Conservation (phyloP, 148 eudicot species). For the Vaccinium vitisidaea region DNA sequence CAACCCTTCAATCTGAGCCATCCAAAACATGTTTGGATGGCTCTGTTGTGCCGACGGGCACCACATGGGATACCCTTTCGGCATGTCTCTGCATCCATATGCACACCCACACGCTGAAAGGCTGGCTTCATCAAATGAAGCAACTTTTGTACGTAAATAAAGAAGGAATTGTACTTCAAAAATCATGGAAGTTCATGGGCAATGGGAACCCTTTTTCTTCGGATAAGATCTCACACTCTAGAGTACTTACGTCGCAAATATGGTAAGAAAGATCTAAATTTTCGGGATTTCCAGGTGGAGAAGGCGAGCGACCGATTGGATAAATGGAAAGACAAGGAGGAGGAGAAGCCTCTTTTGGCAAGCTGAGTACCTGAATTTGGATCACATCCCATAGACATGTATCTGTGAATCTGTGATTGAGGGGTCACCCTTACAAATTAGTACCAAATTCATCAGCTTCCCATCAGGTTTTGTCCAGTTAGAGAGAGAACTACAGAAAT, state of each 20-base stretch:
- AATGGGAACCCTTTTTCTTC: background rate
- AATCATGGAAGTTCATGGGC: background rate
- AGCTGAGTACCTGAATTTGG: background rate
- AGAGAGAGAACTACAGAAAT: background rate
- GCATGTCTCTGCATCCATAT: too few relatives aligned
- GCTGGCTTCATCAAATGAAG: too few relatives aligned
- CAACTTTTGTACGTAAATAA: background rate
- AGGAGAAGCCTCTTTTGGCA: slow-evolving; percentile 11
- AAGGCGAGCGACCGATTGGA: background rate
- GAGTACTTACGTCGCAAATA: background rate
- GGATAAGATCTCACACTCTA: background rate
- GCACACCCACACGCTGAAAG: too few relatives aligned
- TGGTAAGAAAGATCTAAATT: background rate
- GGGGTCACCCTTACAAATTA: background rate
- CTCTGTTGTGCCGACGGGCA: too few relatives aligned
- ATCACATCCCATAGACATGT: background rate
- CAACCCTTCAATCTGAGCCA: too few relatives aligned
- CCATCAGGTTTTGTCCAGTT: background rate
- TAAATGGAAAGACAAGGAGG: background rate
- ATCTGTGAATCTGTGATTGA: background rate
- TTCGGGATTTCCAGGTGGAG: background rate
- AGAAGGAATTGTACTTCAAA: background rate
- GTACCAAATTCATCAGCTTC: background rate
- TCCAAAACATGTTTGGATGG: too few relatives aligned
- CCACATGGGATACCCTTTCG: too few relatives aligned